Conservation (phyloP, 2,329 filamentous ascomycete genomes). For the Beauveria brongniartii region DNA sequence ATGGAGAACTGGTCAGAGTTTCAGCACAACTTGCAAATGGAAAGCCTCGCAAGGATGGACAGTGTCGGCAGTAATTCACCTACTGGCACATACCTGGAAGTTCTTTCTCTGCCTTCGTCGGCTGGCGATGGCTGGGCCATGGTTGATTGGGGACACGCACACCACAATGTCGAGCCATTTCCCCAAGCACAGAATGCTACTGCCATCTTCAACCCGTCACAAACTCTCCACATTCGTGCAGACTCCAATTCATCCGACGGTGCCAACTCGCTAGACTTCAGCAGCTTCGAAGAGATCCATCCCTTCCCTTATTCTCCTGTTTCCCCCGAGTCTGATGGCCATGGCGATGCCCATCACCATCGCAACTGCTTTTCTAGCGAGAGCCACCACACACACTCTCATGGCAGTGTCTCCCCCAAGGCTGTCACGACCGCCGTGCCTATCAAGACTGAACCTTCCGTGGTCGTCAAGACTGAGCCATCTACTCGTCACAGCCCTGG, state of each 20-base stretch:
- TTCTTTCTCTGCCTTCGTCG: constrained; percentile 71
- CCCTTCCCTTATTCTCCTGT: constrained; percentile 68
- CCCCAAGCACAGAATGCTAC: constrained; percentile 34
- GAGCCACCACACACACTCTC: constrained; percentile 29
- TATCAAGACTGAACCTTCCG: constrained; percentile 46
- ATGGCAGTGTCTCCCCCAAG: constrained; percentile 58
- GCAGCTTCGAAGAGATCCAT: constrained; percentile 72
- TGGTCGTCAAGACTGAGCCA: constrained; percentile 33
- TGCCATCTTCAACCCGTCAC: constrained; percentile 84
- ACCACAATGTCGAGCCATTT: constrained; percentile 58
- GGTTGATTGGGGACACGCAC: constrained; percentile 66
- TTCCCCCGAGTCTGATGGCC: constrained; percentile 74
- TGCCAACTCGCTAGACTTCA: constrained; percentile 56
- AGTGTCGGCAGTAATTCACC: constrained; percentile 39
- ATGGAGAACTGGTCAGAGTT: constrained; percentile 78
- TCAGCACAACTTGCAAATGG: constrained; percentile 50
- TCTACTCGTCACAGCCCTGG: constrained; percentile 52
- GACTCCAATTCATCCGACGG: constrained; percentile 80
- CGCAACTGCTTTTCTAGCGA: constrained; percentile 56
- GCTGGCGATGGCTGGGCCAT: constrained; percentile 83
- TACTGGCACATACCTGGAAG: constrained; percentile 62
- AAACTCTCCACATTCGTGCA: constrained; percentile 81
- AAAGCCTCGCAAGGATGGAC: constrained; percentile 31
- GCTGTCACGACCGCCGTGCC: constrained; percentile 60
- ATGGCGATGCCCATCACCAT: constrained; percentile 53